Percentiles rank a stretch among this genome's conserved stretches.
phyloP scores from a whole-genome alignment of 108 stramenopile genomes.

The Asterionellopsis glacialis region DNA sequence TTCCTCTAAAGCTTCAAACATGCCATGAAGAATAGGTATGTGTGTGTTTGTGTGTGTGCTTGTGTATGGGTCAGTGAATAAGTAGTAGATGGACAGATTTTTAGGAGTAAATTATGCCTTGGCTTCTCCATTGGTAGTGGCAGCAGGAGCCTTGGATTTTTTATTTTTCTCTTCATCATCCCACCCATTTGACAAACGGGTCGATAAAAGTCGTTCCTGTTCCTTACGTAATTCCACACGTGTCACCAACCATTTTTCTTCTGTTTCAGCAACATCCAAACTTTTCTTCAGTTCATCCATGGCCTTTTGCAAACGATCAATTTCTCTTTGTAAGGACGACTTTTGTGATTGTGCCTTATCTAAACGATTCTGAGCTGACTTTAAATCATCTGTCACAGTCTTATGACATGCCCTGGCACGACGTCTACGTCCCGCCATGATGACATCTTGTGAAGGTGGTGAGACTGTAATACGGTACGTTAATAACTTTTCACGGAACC shows the following conservation, averaged over 20 bases:
- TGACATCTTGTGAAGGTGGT: slow-evolving; percentile 54
- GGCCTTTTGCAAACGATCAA: slow-evolving; percentile 45
- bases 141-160: too few relatives aligned
- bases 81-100: too few relatives aligned
- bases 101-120: too few relatives aligned
- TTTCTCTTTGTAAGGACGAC: slow-evolving; percentile 30
- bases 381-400: slow-evolving; percentile 49
- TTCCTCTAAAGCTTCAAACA: too few relatives aligned
- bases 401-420: slow-evolving; percentile 72
- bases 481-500: slow-evolving; percentile 82
- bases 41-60: too few relatives aligned
- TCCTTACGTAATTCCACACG: slow-evolving; percentile 51
- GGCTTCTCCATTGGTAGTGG: too few relatives aligned
- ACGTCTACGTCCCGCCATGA: slow-evolving; percentile 61
- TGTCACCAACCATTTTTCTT: slow-evolving; percentile 59
- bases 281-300: slow-evolving; percentile 58
- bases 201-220: slow-evolving; percentile 46
- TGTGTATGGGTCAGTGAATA: too few relatives aligned
- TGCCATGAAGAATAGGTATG: too few relatives aligned
- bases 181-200: slow-evolving; percentile 69
- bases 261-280: slow-evolving; percentile 44
- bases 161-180: slow-evolving; percentile 48
- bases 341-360: slow-evolving; percentile 29
- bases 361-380: slow-evolving; percentile 34
- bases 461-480: slow-evolving; percentile 72